Conservation (phyloP, 768 basidiomycete genomes). For the Podaxis sp. region DNA sequence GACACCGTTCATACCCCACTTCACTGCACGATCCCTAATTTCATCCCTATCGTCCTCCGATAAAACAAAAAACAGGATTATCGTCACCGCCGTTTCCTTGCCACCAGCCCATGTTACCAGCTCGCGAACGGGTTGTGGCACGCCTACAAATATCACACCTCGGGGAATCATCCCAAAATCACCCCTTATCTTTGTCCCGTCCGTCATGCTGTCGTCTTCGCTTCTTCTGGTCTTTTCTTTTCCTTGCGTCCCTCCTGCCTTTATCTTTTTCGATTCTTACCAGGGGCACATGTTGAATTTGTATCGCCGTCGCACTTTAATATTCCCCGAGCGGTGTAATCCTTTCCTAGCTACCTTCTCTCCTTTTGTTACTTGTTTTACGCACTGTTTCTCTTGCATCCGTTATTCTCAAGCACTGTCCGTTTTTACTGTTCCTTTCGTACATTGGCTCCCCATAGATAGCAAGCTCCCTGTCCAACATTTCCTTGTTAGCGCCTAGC, state of each 20-base stretch:
- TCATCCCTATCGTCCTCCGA: not conserved
- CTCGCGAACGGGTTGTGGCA: not conserved
- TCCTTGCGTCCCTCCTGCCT: not conserved
- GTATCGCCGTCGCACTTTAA: not conserved
- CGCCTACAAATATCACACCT: not conserved
- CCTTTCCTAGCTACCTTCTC: not conserved
- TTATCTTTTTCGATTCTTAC: not conserved
- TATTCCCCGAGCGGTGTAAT: not conserved
- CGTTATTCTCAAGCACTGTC: not conserved
- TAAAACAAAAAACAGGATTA: not conserved
- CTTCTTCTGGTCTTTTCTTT: not conserved
- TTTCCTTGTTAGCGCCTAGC: not conserved
- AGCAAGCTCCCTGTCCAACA: not conserved
- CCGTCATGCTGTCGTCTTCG: not conserved
- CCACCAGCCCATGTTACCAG: not conserved
- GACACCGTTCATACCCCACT: not conserved
- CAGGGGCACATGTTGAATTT: too few relatives aligned
- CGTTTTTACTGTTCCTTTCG: not conserved
- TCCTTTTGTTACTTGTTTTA: not conserved
- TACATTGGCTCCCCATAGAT: not conserved
- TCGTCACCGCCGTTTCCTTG: not conserved
- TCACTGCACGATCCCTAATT: not conserved
- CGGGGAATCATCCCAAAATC: not conserved
- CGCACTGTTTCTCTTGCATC: not conserved
- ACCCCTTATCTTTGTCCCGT: not conserved